phyloP scores from a whole-genome alignment of 2,329 filamentous ascomycete species.

The Calonectria hongkongensis region DNA sequence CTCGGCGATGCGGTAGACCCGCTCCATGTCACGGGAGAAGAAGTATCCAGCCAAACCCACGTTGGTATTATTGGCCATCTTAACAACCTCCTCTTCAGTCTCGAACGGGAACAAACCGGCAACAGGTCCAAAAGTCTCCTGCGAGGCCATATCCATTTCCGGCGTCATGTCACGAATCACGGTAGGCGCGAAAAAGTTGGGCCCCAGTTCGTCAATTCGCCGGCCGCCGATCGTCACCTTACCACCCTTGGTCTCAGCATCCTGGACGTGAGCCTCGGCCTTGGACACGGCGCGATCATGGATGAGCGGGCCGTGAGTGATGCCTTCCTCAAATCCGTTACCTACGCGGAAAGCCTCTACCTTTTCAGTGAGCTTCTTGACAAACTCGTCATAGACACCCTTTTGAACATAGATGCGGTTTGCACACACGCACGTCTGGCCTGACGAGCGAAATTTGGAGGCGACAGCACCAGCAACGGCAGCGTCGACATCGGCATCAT shows the following conservation, averaged over 20 bases:
- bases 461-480: constrained; percentile 89
- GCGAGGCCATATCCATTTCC: constrained; percentile 88
- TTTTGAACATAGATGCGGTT: constrained; percentile 89
- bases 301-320: constrained; percentile 89
- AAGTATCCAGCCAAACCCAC: constrained; percentile 97
- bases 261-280: constrained; percentile 86
- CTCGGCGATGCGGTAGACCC: constrained; percentile 78
- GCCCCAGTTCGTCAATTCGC: constrained; percentile 82
- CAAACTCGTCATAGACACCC: constrained; percentile 86
- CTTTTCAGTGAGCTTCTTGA: constrained; percentile 80
- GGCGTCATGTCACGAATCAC: constrained; percentile 90
- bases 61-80: constrained; percentile 86
- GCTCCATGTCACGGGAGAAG: constrained; percentile 80
- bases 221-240: constrained; percentile 85
- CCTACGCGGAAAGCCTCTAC: constrained; percentile 86
- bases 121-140: constrained; percentile 97
- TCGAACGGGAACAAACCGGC: constrained; percentile 93
- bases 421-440: constrained; percentile 95
- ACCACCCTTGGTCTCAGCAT: constrained; percentile 86
- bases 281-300: constrained; percentile 88
- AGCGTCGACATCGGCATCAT: constrained; percentile 91
- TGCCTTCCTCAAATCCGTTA: constrained; percentile 80
- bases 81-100: constrained; percentile 91
- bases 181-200: constrained; percentile 93
- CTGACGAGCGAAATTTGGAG: constrained; percentile 94